Evolutionary conservation across 495 filamentous ascomycete species (phyloP).

Genomic region (Corynascus novoguineensis): DNA sequence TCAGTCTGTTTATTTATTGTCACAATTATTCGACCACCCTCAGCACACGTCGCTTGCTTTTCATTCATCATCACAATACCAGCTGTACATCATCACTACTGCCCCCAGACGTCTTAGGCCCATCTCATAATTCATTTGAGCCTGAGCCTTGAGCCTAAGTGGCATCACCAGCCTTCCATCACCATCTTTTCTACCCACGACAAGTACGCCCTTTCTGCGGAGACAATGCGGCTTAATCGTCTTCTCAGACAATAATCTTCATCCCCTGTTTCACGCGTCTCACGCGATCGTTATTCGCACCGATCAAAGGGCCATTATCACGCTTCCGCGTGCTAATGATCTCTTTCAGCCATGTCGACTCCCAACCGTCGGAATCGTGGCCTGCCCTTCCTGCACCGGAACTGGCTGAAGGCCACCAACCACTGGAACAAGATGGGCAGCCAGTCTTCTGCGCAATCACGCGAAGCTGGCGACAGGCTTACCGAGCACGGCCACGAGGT

Average conservation of each 20-base stretch:
- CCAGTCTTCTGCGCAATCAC: slow-evolving; percentile 32
- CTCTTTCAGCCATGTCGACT: slow-evolving; percentile 23
- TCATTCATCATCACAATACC: too few relatives aligned
- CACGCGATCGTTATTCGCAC: background rate
- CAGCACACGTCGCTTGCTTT: too few relatives aligned
- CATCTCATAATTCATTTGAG: too few relatives aligned
- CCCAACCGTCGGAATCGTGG: slow-evolving; percentile 18
- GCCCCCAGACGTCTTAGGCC: too few relatives aligned
- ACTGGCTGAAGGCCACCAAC: slow-evolving; percentile 30
- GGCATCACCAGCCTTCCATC: background rate
- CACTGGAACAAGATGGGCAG: slow-evolving; percentile 37
- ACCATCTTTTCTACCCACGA: background rate
- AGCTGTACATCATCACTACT: too few relatives aligned
- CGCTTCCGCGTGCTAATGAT: slow-evolving; percentile 4
- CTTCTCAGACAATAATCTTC: background rate
- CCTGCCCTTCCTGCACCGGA: slow-evolving; percentile 36
- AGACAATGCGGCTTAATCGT: slow-evolving; percentile 6
- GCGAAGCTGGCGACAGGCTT: slow-evolving; percentile 30
- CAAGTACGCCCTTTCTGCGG: background rate
- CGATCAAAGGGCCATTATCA: background rate
- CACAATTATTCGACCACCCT: too few relatives aligned
- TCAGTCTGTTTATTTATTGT: too few relatives aligned
- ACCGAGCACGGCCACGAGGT: slow-evolving; percentile 25
- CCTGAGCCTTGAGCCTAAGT: too few relatives aligned
- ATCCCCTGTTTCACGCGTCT: background rate